phyloP scores from a whole-genome alignment of 176 grass and related monocot genomes.

The Eleusine coracana region DNA sequence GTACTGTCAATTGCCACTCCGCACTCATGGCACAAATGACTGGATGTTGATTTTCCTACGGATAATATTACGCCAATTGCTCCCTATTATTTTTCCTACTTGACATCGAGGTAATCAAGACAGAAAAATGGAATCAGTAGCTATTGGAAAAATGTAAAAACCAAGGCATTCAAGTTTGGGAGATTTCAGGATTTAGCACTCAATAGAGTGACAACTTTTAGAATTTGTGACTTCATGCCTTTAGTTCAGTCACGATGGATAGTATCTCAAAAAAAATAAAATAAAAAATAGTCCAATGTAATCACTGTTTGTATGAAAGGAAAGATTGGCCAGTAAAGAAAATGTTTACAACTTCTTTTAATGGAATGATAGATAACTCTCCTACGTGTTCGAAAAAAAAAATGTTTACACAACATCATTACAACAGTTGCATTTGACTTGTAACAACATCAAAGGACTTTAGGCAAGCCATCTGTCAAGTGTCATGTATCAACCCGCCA shows the following conservation, averaged over 20 bases:
- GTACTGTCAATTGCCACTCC: not conserved
- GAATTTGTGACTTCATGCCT: no score
- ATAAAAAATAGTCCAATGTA: not conserved
- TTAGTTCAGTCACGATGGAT: no score
- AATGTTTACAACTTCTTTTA: not conserved
- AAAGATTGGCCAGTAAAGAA: not conserved
- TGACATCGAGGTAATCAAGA: not conserved
- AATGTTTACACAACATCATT: not conserved
- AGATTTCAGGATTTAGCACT: no score
- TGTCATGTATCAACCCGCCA: not conserved
- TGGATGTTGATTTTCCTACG: not conserved
- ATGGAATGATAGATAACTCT: no score
- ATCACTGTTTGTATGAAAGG: not conserved
- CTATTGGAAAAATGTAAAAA: no score
- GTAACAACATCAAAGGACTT: not conserved
- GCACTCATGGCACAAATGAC: not conserved
- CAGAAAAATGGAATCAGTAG: no score
- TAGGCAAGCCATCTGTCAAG: conserved; percentile 13
- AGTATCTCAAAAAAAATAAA: no score
- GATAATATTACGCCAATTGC: not conserved
- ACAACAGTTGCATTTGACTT: not conserved
- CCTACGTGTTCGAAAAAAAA: not conserved
- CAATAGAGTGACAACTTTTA: no score
- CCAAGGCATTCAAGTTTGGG: no score
- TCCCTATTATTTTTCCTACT: not conserved